Conservation (phyloP, 31 red algal genomes). For the Pterothamnion heteromorphum region DNA sequence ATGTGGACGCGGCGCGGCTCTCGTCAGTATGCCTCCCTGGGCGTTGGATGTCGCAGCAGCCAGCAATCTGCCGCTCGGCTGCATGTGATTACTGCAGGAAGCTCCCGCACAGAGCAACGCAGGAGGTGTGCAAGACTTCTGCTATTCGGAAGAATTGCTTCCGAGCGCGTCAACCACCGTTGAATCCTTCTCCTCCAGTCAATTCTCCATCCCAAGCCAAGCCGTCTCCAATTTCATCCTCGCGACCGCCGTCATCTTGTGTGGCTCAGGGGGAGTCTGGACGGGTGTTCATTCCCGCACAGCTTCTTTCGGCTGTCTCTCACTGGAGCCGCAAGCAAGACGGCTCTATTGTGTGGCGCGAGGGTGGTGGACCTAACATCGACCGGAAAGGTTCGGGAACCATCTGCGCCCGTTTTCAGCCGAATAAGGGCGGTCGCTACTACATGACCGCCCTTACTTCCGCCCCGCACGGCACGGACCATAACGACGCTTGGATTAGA, state of each 20-base stretch:
- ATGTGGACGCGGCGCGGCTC: too few relatives aligned
- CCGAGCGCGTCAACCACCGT: background rate
- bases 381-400: constrained; percentile 46
- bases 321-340: constrained; percentile 28
- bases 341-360: constrained; percentile 43
- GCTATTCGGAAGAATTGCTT: background rate
- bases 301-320: background rate
- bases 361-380: constrained; percentile 16
- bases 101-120: background rate
- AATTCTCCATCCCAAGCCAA: background rate
- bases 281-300: background rate
- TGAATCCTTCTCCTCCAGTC: background rate
- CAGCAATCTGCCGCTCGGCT: background rate
- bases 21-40: background rate
- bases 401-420: constrained; percentile 24
- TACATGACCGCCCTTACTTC: constrained; percentile 32
- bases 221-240: background rate
- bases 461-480: constrained; percentile 55
- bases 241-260: background rate
- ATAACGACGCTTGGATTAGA: constrained; percentile 66
- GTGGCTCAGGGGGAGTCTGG: background rate
- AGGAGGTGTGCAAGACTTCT: background rate
- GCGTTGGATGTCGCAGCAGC: background rate
- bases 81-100: background rate
- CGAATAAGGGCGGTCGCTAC: constrained; percentile 27